phyloP scores from a whole-genome alignment of 2,329 filamentous ascomycete genomes.

The Neofusicoccum umdonicola region DNA sequence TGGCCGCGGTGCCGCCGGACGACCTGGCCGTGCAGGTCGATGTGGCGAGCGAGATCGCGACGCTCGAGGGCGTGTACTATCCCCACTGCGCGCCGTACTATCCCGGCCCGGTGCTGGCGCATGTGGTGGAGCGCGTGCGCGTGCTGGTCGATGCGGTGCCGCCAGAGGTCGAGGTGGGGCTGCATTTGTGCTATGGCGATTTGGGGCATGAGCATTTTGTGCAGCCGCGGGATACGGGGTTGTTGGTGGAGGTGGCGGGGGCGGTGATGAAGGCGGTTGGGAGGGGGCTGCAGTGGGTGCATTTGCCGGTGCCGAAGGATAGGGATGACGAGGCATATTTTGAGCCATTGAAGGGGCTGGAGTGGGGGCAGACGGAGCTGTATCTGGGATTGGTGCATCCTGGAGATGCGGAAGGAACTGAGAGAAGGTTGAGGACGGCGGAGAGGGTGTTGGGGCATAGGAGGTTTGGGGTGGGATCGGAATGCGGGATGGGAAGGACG shows the following conservation, averaged over 20 bases:
- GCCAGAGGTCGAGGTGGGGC: constrained; percentile 40
- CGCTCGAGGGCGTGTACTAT: constrained; percentile 25
- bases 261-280: constrained; percentile 27
- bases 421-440: not conserved
- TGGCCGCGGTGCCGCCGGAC: constrained; percentile 30
- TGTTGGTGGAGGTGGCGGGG: constrained; percentile 41
- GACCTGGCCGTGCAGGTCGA: constrained; percentile 38
- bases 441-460: not conserved
- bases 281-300: constrained; percentile 41
- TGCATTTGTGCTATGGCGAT: constrained; percentile 52
- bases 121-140: constrained; percentile 34
- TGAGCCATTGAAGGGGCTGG: not conserved
- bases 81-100: constrained; percentile 32
- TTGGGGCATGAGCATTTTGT: constrained; percentile 43
- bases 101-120: constrained; percentile 29
- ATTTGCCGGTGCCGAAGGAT: constrained; percentile 34
- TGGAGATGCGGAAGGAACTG: constrained; percentile 1
- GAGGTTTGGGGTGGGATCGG: not conserved
- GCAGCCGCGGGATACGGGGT: constrained; percentile 38
- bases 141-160: constrained; percentile 32
- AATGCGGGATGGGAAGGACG: constrained; percentile 36
- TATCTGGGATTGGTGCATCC: constrained; percentile 8
- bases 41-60: constrained; percentile 32
- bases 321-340: constrained; percentile 7
- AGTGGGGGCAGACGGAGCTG: not conserved